These are phyloP conservation scores for Exophiala calicioides DNA, from an alignment of 2,329 filamentous ascomycete species.

Conservation along the genomic window DNA sequence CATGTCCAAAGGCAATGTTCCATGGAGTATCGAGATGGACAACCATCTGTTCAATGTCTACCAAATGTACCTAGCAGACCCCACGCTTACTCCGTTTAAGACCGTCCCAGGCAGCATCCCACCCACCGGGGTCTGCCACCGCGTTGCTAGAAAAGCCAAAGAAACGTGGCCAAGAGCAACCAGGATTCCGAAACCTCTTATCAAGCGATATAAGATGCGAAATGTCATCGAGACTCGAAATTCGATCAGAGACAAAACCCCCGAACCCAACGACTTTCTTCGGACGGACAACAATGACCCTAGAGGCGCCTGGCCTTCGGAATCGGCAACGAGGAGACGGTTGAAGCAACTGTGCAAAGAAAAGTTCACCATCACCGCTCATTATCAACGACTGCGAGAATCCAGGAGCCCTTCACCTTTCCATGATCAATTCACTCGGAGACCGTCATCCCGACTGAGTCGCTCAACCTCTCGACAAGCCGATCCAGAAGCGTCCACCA, in stretches of 20 bases:
- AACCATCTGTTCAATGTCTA: slow-evolving; percentile 67
- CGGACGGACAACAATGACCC: slow-evolving; percentile 28
- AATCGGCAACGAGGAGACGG: slow-evolving; percentile 59
- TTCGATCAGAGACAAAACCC: slow-evolving; percentile 26
- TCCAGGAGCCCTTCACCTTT: slow-evolving; percentile 63
- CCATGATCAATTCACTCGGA: slow-evolving; percentile 39
- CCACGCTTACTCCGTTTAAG: slow-evolving; percentile 67
- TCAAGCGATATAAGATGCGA: slow-evolving; percentile 30
- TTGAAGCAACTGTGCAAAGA: slow-evolving; percentile 62
- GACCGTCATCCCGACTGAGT: slow-evolving; percentile 31
- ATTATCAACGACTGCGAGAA: slow-evolving; percentile 64
- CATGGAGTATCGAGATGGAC: slow-evolving; percentile 65
- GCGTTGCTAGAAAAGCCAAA: slow-evolving; percentile 62
- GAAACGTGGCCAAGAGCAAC: slow-evolving; percentile 56
- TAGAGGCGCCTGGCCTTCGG: slow-evolving; percentile 56
- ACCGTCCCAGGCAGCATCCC: slow-evolving; percentile 64
- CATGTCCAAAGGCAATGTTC: slow-evolving; percentile 32
- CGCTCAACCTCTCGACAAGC: slow-evolving; percentile 26
- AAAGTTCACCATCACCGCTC: slow-evolving; percentile 62
- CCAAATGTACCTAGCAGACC: slow-evolving; percentile 65
- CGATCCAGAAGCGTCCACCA: slow-evolving; percentile 31
- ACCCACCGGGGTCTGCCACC: slow-evolving; percentile 64
- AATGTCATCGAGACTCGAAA: slow-evolving; percentile 28
- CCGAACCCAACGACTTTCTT: slow-evolving; percentile 31
- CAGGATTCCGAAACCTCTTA: slow-evolving; percentile 33